Conservation (phyloP, 768 basidiomycete genomes). For the Phanerochaete sordida region DNA sequence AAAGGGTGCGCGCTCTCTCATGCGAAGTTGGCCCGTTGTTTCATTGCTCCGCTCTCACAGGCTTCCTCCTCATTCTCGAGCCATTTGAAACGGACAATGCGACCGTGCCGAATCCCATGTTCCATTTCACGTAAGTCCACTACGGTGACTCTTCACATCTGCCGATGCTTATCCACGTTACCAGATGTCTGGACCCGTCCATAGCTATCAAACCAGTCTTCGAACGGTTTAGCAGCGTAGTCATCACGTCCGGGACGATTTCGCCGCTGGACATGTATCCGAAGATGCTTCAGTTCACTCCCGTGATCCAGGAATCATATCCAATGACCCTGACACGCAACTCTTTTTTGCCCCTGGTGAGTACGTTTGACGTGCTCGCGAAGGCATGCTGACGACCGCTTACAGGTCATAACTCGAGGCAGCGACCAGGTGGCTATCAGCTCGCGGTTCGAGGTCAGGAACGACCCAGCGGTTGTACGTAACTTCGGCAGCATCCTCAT, state of each 20-base stretch:
- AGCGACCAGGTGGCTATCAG: constrained; percentile 98
- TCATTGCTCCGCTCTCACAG: constrained; percentile 33
- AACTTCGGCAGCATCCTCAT: constrained; percentile 98
- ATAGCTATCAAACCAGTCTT: constrained; percentile 97
- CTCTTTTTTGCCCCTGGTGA: constrained; percentile 90
- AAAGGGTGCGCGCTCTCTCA: constrained; percentile 55
- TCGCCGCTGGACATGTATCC: constrained; percentile 99
- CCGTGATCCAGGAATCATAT: constrained; percentile 95
- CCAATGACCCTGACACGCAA: constrained; percentile 97
- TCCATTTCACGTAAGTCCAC: constrained; percentile 82
- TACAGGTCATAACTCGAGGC: constrained; percentile 88
- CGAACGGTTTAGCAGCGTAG: constrained; percentile 95
- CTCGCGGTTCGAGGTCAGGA: constrained; percentile 97
- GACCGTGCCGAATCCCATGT: constrained; percentile 97
- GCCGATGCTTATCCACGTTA: background rate
- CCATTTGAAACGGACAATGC: constrained; percentile 99
- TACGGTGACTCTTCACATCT: background rate
- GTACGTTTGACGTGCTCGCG: constrained; percentile 19
- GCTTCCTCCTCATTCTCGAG: constrained; percentile 94
- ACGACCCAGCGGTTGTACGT: constrained; percentile 97
- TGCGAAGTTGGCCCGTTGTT: background rate
- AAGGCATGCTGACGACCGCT: background rate
- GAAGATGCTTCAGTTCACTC: constrained; percentile 98
- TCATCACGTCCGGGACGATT: constrained; percentile 98
- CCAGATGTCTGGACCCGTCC: constrained; percentile 93